Evolutionary conservation across 2,329 filamentous ascomycete species (phyloP).

Genomic region (Pseudogymnoascus sp.): DNA sequence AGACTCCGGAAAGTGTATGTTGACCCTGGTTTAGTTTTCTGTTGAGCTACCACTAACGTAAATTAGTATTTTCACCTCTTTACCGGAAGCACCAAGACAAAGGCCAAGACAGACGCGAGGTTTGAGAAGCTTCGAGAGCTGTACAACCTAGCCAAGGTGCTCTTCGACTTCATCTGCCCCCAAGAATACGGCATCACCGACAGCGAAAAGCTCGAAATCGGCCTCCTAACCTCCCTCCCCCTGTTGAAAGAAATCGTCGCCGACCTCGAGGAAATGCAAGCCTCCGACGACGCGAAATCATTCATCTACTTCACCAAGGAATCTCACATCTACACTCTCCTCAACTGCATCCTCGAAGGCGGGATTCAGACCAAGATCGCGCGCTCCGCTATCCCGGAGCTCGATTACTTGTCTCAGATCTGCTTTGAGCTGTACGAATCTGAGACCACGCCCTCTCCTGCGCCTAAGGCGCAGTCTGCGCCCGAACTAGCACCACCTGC

Average conservation of each 20-base stretch:
- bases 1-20: constrained; percentile 38
- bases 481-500: constrained; percentile 20
- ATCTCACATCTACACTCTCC: constrained; percentile 93
- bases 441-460: constrained; percentile 50
- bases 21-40: neutral
- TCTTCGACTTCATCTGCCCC: constrained; percentile 97
- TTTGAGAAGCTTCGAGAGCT: constrained; percentile 85
- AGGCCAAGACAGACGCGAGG: constrained; percentile 72
- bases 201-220: constrained; percentile 96
- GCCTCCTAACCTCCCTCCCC: constrained; percentile 83
- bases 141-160: constrained; percentile 84
- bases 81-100: constrained; percentile 63
- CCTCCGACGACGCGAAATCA: constrained; percentile 83
- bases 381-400: constrained; percentile 87
- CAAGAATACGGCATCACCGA: constrained; percentile 97
- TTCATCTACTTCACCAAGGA: constrained; percentile 99
- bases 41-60: constrained; percentile 19
- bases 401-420: constrained; percentile 95
- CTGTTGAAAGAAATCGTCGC: constrained; percentile 94
- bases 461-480: neutral
- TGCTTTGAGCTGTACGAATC: constrained; percentile 98
- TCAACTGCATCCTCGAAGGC: constrained; percentile 96
- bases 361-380: constrained; percentile 96
- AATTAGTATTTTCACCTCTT: constrained; percentile 82
- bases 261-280: constrained; percentile 94